phyloP scores from a whole-genome alignment of 1,284 basidiomycete genomes.

The Marasmius tenuissimus region DNA sequence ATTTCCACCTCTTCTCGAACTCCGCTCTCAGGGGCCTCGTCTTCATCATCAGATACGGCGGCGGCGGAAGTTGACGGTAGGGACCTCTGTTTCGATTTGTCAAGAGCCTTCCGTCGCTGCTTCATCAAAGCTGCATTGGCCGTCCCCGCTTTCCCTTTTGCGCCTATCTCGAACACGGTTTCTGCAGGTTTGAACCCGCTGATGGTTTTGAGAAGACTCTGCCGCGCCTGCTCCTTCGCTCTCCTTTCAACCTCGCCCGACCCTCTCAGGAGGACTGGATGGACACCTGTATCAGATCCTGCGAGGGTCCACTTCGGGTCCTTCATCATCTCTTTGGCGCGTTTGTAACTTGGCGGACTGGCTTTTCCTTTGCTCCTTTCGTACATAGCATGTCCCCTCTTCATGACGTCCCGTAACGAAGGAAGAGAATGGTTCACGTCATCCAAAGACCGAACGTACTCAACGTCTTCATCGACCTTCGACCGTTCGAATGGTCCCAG shows the following conservation, averaged over 20 bases:
- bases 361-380: constrained; percentile 93
- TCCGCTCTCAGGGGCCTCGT: constrained; percentile 34
- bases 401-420: constrained; percentile 84
- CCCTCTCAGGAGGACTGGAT: constrained; percentile 62
- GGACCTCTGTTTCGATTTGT: constrained; percentile 57
- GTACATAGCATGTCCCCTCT: constrained; percentile 91
- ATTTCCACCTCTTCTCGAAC: constrained; percentile 50
- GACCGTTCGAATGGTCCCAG: constrained; percentile 87
- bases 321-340: constrained; percentile 87
- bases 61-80: constrained; percentile 34
- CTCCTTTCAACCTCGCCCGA: constrained; percentile 32
- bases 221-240: constrained; percentile 55
- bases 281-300: constrained; percentile 65
- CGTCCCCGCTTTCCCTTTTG: constrained; percentile 63
- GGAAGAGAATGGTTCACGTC: constrained; percentile 68
- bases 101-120: constrained; percentile 79
- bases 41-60: constrained; percentile 34
- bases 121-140: constrained; percentile 83
- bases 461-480: constrained; percentile 80
- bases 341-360: constrained; percentile 80
- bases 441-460: constrained; percentile 75
- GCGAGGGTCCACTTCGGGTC: constrained; percentile 72
- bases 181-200: constrained; percentile 85
- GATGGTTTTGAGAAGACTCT: constrained; percentile 73
- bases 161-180: constrained; percentile 91